Base-by-base conservation (phyloP, 257 asterid genomes). In the Verbascum thapsus region DNA sequence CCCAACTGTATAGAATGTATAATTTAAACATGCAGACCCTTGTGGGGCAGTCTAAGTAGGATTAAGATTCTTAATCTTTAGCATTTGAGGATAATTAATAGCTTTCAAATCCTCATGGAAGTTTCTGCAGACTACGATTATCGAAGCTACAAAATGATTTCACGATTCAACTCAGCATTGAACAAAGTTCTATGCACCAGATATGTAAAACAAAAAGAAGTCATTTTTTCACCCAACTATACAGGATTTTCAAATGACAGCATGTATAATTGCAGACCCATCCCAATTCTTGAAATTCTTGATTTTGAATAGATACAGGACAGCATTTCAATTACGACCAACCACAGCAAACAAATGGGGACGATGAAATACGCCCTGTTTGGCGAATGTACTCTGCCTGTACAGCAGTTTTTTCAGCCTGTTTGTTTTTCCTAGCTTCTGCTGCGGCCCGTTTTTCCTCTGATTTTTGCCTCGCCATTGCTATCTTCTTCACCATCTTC, bases 391-490 rank as follows among this genome's bases (percentile, higher is more conserved):
- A 83, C 67, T 87, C 95, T 3, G 83, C 95, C 58, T 84, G 87
- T 12, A 80, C 88, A 13, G 86, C 81, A 22, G 94, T 85, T 75
- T 81, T 81, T 50, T 82, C 84, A 8, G 99, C 95, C 59, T 79
- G 87, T 39, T 68, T 80, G 19, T 67, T 80, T 65, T 80, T 90
- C 55, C 79, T 82, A 49, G 85, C 88, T 82, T 94, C 97, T 8
- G 97, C 92, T 30, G 74, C 69, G 1, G 86, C 83, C 3, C 95
- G 81, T 61, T 85, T 87, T 69, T 85, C 88, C 74, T 85, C 99
- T n/a, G 94, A 82, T 63, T 66, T 90, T 63, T 85, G 97, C 72
- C 91, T 88, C 15, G 96, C 88, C 89, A 83, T 41, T 48, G 97
- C 95, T 4, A 90, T 73, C 81, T 87, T 89, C 88, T 87, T 85